A percentile compares a stretch with the other conserved stretches of the same genome.
Conservation (phyloP, 192 early-diverging fungal species). For the Spizellomyces sp. region DNA sequence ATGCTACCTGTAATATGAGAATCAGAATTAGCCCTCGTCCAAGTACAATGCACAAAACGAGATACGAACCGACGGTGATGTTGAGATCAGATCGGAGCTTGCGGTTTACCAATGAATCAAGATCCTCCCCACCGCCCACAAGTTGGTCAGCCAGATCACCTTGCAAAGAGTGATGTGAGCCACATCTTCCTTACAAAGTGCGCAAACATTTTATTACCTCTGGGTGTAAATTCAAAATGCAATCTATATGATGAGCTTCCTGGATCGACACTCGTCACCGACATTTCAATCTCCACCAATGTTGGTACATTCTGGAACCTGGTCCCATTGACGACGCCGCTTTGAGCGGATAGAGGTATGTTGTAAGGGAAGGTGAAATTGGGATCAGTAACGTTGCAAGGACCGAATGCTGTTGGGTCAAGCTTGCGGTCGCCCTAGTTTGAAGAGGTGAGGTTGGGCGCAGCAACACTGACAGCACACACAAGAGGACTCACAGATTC, state of each 20-base stretch:
- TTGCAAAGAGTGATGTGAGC: background rate
- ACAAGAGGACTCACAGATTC: too few species aligned
- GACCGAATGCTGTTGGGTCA: background rate
- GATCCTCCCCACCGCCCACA: background rate
- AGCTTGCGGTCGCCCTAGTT: slow-evolving; percentile 1
- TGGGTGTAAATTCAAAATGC: slow-evolving; percentile 1
- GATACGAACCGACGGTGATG: slow-evolving; percentile 3
- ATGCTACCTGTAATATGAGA: background rate
- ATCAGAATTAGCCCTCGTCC: background rate
- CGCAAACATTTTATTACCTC: background rate
- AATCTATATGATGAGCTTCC: background rate
- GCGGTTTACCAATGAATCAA: background rate
- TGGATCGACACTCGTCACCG: background rate
- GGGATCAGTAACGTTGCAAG: slow-evolving; percentile 1
- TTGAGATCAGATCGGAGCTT: slow-evolving; percentile 2
- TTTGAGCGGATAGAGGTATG: background rate
- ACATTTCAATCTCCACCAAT: background rate
- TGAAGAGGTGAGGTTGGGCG: too few species aligned
- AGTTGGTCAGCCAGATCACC: background rate
- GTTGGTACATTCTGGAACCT: slow-evolving; percentile 4
- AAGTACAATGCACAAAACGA: background rate
- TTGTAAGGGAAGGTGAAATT: background rate
- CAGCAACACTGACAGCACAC: too few species aligned
- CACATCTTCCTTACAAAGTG: background rate
- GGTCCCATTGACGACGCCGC: background rate